phyloP scores from a whole-genome alignment of 208 protist species.

The Leishmania gerbilli region DNA sequence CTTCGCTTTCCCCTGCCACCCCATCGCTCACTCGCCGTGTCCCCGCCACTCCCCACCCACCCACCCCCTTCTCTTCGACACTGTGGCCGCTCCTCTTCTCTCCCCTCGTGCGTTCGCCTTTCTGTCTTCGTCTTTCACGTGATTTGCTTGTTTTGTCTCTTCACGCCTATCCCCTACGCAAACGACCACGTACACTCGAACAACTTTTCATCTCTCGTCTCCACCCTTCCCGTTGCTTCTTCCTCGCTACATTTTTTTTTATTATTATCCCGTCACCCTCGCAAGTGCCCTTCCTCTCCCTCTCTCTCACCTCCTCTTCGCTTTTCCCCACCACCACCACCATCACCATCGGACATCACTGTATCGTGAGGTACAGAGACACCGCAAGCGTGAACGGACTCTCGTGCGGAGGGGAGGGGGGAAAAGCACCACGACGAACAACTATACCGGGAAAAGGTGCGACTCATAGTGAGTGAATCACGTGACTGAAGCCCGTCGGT shows the following conservation, averaged over 20 bases:
- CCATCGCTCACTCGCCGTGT: neutral
- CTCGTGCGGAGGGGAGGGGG: neutral
- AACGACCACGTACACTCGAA: neutral
- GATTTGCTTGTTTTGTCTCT: neutral
- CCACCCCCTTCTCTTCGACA: neutral
- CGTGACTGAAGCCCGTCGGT: too few species aligned
- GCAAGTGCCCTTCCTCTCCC: neutral
- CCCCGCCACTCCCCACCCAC: too few species aligned
- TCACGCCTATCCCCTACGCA: neutral
- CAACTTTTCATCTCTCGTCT: neutral
- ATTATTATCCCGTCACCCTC: neutral
- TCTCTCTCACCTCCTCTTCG: neutral
- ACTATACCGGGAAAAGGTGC: neutral
- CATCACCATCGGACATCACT: neutral
- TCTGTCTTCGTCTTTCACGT: neutral
- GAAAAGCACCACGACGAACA: neutral
- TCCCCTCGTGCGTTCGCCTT: neutral
- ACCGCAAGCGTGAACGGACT: neutral
- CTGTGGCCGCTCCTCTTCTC: neutral
- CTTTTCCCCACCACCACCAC: neutral
- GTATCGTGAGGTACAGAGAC: neutral
- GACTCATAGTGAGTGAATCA: too few species aligned
- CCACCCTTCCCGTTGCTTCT: neutral
- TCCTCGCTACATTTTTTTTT: neutral
- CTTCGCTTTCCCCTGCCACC: neutral